These are phyloP conservation scores for Eucalyptus leucophloia DNA, from an alignment of 345 rosid species.

Conservation along the genomic window DNA sequence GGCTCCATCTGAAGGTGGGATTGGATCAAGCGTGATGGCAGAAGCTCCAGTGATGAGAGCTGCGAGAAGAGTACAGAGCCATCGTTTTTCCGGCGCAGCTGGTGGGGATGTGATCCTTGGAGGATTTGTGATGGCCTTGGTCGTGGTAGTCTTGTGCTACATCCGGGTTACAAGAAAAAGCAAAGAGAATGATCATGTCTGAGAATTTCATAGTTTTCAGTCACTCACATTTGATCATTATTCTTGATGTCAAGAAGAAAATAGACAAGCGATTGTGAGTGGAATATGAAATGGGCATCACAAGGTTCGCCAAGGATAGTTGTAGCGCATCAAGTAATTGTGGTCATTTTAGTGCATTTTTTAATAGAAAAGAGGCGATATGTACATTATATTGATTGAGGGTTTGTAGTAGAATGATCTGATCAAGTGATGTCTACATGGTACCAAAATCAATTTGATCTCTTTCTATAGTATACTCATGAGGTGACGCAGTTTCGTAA, in stretches of 20 bases:
- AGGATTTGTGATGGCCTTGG: conserved; percentile 8
- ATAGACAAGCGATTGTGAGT: background rate
- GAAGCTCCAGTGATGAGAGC: background rate
- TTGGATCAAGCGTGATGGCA: background rate
- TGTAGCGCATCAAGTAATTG: background rate
- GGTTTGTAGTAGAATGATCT: background rate
- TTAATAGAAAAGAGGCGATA: background rate
- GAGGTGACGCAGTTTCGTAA: background rate
- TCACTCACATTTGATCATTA: background rate
- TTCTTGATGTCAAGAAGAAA: background rate
- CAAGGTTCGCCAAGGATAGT: background rate
- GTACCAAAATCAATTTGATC: background rate
- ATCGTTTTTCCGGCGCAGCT: background rate
- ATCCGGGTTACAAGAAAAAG: conserved; percentile 11
- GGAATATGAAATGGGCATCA: background rate
- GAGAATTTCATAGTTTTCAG: background rate
- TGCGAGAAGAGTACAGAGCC: conserved; percentile 2
- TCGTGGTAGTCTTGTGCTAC: conserved; percentile 16
- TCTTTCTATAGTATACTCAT: background rate
- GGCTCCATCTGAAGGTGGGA: background rate
- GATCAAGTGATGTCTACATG: background rate
- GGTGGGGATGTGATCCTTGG: conserved; percentile 27
- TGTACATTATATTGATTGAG: background rate
- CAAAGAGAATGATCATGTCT: background rate
- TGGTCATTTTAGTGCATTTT: background rate